Evolutionary conservation across 2,329 filamentous ascomycete species (phyloP), one percentile per base, ranked within the genome.

Genomic region (Colletotrichum sidae): DNA sequence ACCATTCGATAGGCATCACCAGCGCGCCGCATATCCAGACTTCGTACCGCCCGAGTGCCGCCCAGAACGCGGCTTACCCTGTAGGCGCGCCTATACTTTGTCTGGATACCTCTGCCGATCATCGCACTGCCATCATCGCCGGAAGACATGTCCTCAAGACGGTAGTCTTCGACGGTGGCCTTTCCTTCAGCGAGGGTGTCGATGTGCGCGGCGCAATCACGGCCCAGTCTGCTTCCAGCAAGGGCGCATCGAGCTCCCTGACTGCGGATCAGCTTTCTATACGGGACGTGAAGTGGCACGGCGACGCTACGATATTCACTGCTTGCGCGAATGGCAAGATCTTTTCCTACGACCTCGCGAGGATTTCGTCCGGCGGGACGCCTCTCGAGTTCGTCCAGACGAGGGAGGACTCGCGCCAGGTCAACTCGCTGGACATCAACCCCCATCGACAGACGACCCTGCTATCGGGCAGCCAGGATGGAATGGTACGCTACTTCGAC

Each of bases 271-370:
- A 90, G 73, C 79, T 90, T 53, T 88, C 87, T 41, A 89, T 90
- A 68, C 84, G 85, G 69, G 86, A 89, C 67, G 86, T 88, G 54
- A 88, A 86, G 72, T 88, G 88, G 83, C 80, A 84, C 37, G 80
- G 78, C 61, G 81, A 83, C 67, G 81, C 82, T 12, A 84, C 81
- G 42, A 82, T 90, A 58, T 87, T 89, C 69, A 90, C 88, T 0
- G 88, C 88, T 3, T 89, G 87, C 71, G 84, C 85, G 54, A 88
- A 85, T 66, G 88, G 88, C 71, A 87, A 87, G 74, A 88, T 90
- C 69, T 89, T 89, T 67, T 81, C 86, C 65, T 90, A 90, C 70
- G 87, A 90, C 73, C 73, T 90, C 15, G 80, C 80, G 45, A 83
- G 84, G 17, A 70, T 86, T 9, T 81, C 83, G 2, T 72, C 79